Percentiles rank a stretch among this genome's conserved stretches.
Evolutionary conservation across 169 alveolate genomes (phyloP).

Genomic region (Sarcocystis neurona): DNA sequence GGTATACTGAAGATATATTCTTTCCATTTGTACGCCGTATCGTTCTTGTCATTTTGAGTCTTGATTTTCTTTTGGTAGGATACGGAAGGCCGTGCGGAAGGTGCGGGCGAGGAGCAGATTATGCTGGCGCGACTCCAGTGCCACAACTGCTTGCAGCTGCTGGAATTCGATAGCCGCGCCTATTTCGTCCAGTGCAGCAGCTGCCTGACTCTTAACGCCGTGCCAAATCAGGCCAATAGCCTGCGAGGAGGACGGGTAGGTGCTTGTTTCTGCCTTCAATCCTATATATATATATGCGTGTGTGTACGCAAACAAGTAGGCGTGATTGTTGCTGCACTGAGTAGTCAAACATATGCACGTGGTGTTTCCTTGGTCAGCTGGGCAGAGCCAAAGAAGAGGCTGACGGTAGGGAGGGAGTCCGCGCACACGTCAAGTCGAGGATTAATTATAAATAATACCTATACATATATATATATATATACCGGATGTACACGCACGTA

Average conservation of each 20-base stretch:
- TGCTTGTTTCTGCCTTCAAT: too few relatives aligned
- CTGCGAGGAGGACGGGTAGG: slow-evolving; percentile 19
- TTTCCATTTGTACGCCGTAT: neutral
- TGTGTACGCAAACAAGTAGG: too few relatives aligned
- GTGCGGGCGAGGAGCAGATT: neutral
- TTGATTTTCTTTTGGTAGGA: neutral
- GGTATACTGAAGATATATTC: neutral
- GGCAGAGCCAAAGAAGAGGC: too few relatives aligned
- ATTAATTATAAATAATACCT: too few relatives aligned
- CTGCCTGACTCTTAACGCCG: slow-evolving; percentile 37
- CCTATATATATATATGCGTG: too few relatives aligned
- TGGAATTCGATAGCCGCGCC: slow-evolving; percentile 44
- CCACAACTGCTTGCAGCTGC: slow-evolving; percentile 18
- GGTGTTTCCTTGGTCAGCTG: too few relatives aligned
- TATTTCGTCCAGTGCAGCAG: slow-evolving; percentile 49
- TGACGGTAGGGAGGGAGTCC: too few relatives aligned
- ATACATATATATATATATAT: too few relatives aligned
- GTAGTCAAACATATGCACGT: too few relatives aligned
- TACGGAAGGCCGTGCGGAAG: neutral
- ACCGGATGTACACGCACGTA: too few relatives aligned
- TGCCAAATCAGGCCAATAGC: neutral
- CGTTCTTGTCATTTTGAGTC: neutral
- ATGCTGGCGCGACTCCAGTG: slow-evolving; percentile 23
- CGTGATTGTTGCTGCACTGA: too few relatives aligned
- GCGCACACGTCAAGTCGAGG: too few relatives aligned